Evolutionary conservation across 2,329 filamentous ascomycete genomes (phyloP), one percentile per base, ranked within the genome.

Genomic region (Claviceps pusilla): DNA sequence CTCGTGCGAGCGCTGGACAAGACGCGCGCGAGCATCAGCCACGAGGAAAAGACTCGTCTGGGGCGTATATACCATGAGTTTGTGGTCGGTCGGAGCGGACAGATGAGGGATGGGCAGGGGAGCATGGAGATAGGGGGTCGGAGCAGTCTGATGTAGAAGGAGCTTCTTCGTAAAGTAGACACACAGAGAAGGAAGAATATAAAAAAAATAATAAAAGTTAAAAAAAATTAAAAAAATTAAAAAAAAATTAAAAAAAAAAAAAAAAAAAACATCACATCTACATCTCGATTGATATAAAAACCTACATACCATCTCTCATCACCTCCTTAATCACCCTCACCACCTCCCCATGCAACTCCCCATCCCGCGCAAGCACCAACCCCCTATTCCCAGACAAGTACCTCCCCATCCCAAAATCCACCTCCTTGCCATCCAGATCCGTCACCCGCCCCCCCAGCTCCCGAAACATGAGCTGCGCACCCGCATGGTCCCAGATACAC

Each of bases 101-200:
- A 97, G 73, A 89, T 98, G 88, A 88, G 84, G 57, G 91, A 86
- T 68, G 93, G 93, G 1, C 88, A 97, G 69, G 89, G 87, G 0
- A 87, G 86, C 55, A 94, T 84, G 68, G 93, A 97, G 70, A 82
- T 98, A 70, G 93, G 93, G 7, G 93, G 90, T 14, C 76, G 93
- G 65, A 91, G 86, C 62, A 97, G 89, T 70, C 74, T 98, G 69
- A 97, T 97, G 93, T 96, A 70, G 51, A 24, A 24, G 24, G 24
- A 24, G 24, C 24, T 24, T 24, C 24, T 24, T 24, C 2, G 24
- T 24, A 24, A 24, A 24, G 24, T 24, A 24, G 24, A 35, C 33
- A 35, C 9, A 7, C 33, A 1, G 3, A 3, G 33, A 7, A 35
- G 9, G 33, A 10, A 10, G 33, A 35, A 7, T 10, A 35, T 1